These are phyloP conservation scores for Nigrograna mackinnonii DNA, from an alignment of 2,329 filamentous ascomycete species.

Conservation along the genomic window DNA sequence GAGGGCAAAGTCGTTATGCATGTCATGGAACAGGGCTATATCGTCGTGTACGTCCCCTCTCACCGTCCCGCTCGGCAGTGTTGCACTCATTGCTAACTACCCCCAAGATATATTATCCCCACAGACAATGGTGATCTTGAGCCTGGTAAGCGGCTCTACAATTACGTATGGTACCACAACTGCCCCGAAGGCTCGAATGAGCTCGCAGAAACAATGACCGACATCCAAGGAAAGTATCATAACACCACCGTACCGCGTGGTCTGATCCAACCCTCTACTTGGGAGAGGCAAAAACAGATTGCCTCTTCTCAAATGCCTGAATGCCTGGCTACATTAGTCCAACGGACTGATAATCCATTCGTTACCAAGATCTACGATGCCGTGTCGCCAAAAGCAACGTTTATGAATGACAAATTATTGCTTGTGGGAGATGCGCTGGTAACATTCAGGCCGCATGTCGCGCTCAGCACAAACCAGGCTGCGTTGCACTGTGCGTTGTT, in stretches of 20 bases:
- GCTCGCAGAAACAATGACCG: conserved; percentile 43
- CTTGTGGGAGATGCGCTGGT: conserved; percentile 49
- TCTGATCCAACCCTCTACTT: conserved; percentile 1
- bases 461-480: conserved; percentile 45
- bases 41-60: conserved; percentile 3
- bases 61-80: not conserved
- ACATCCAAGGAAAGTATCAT: conserved; percentile 28
- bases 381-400: conserved; percentile 30
- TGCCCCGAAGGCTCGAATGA: conserved; percentile 34
- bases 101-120: conserved; percentile 41
- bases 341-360: conserved; percentile 41
- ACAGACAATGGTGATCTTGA: conserved; percentile 37
- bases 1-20: conserved; percentile 1
- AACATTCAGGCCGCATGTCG: conserved; percentile 46
- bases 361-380: conserved; percentile 47
- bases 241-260: conserved; percentile 8
- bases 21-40: conserved; percentile 4
- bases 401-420: conserved; percentile 41
- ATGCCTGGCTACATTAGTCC: conserved; percentile 42
- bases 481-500: conserved; percentile 20
- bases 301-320: conserved; percentile 29
- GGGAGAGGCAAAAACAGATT: conserved; percentile 19
- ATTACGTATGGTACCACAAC: conserved; percentile 50
- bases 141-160: conserved; percentile 41
- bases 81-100: not conserved